These are phyloP conservation scores for Botrytis fragariae DNA, from an alignment of 2,329 filamentous ascomycete genomes.

Conservation along the genomic window DNA sequence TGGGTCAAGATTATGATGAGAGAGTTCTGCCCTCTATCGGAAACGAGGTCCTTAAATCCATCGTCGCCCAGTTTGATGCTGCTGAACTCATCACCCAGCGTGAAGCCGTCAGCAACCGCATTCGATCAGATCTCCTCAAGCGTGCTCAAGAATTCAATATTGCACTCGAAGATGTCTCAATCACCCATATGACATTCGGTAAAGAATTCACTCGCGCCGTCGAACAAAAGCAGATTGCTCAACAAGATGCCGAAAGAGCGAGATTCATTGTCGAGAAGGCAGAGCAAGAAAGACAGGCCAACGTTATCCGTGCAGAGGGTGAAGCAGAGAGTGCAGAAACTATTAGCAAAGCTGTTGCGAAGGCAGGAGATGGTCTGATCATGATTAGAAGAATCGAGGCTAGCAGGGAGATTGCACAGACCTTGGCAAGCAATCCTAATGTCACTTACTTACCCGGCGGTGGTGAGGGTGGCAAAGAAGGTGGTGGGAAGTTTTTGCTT, in stretches of 20 bases:
- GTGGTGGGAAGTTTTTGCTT: conserved; percentile 60
- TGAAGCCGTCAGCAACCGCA: conserved; percentile 93
- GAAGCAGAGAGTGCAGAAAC: conserved; percentile 96
- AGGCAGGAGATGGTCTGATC: conserved; percentile 88
- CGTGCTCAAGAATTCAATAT: conserved; percentile 98
- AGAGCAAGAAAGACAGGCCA: conserved; percentile 97
- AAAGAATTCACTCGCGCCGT: conserved; percentile 98
- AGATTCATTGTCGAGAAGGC: conserved; percentile 98
- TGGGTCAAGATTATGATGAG: conserved; percentile 98
- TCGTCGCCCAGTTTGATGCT: conserved; percentile 98
- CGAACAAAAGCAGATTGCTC: conserved; percentile 99
- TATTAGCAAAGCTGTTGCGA: conserved; percentile 89
- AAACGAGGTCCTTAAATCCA: conserved; percentile 98
- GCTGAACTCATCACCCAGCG: conserved; percentile 98
- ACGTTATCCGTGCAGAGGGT: conserved; percentile 96
- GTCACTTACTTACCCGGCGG: conserved; percentile 90
- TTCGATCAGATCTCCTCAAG: conserved; percentile 86
- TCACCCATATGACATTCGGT: conserved; percentile 99
- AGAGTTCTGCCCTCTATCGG: conserved; percentile 96
- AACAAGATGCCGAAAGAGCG: conserved; percentile 96
- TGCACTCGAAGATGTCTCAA: conserved; percentile 95
- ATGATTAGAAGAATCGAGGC: conserved; percentile 98
- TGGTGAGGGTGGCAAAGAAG: conserved; percentile 55
- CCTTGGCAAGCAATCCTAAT: conserved; percentile 86
- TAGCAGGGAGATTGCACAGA: conserved; percentile 90